These are phyloP conservation scores for Danielia reshetovae DNA, from an alignment of 805 yeast genomes.

Conservation along the genomic window DNA sequence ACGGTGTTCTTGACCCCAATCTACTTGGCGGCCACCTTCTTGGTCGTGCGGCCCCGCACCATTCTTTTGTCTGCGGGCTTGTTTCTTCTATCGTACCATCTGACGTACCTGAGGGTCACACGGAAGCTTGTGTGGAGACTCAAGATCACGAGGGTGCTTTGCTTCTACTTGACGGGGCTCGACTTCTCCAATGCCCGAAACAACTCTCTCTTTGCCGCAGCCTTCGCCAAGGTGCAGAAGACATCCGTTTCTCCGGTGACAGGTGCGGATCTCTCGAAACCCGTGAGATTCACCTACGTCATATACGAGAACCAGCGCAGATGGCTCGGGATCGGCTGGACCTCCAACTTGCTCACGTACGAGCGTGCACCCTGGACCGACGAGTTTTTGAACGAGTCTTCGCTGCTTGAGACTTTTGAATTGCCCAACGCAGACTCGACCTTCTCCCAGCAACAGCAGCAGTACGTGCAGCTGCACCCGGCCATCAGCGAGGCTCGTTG, in stretches of 20 bases:
- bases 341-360: conserved; percentile 81
- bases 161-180: conserved; percentile 83
- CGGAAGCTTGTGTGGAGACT: conserved; percentile 85
- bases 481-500: conserved; percentile 68
- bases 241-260: conserved; percentile 9
- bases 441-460: conserved; percentile 28
- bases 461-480: conserved; percentile 15
- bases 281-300: conserved; percentile 85
- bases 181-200: conserved; percentile 54
- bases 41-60: conserved; percentile 67
- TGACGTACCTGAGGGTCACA: conserved; percentile 78
- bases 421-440: conserved; percentile 65
- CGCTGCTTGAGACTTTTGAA: conserved; percentile 71
- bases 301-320: conserved; percentile 92
- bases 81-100: conserved; percentile 75
- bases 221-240: conserved; percentile 49
- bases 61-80: conserved; percentile 57
- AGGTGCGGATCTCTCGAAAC: conserved; percentile 22
- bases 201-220: conserved; percentile 50
- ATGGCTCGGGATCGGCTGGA: conserved; percentile 99
- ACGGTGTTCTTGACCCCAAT: conserved; percentile 83
- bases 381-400: conserved; percentile 83
- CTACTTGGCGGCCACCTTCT: conserved; percentile 64
- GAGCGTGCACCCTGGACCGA: conserved; percentile 98
- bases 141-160: conserved; percentile 59